Conservation (phyloP, 257 asterid species). For the Capsicum baccatum region DNA sequence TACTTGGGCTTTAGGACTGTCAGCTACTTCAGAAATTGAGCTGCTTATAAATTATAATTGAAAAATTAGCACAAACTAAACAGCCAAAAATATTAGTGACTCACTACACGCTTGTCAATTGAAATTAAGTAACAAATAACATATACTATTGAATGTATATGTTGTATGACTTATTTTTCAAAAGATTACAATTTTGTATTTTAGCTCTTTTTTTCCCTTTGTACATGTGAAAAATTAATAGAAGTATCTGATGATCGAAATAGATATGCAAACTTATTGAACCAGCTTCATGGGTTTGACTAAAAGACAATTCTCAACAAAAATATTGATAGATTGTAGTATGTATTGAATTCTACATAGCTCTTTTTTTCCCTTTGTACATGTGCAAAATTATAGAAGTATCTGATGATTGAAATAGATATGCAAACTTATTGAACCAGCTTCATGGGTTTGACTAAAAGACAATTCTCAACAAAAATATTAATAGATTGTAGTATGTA, state of each 20-base stretch:
- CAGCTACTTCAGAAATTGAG: not conserved
- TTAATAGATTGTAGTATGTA: not conserved
- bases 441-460: not conserved
- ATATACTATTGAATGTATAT: not conserved
- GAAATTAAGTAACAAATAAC: slow-evolving; percentile 9
- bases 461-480: not conserved
- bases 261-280: slow-evolving; percentile 3
- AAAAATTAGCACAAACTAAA: not conserved
- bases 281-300: not conserved
- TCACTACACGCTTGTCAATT: not conserved
- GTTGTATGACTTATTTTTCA: not conserved
- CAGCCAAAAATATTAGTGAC: not conserved
- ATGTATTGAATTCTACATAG: not conserved
- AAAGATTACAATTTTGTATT: slow-evolving; percentile 16
- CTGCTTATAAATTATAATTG: slow-evolving; percentile 11
- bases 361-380: not conserved
- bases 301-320: slow-evolving; percentile 6
- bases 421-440: not conserved
- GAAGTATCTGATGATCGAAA: not conserved
- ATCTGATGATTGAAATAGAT: not conserved
- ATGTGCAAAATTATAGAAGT: not conserved
- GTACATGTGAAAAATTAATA: not conserved
- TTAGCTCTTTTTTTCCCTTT: not conserved
- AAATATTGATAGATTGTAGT: not conserved
- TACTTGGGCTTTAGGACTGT: slow-evolving; percentile 19